Percentiles rank a stretch among this genome's conserved stretches.
Evolutionary conservation across 768 basidiomycete genomes (phyloP).

Genomic region (Trametes gibbosa): DNA sequence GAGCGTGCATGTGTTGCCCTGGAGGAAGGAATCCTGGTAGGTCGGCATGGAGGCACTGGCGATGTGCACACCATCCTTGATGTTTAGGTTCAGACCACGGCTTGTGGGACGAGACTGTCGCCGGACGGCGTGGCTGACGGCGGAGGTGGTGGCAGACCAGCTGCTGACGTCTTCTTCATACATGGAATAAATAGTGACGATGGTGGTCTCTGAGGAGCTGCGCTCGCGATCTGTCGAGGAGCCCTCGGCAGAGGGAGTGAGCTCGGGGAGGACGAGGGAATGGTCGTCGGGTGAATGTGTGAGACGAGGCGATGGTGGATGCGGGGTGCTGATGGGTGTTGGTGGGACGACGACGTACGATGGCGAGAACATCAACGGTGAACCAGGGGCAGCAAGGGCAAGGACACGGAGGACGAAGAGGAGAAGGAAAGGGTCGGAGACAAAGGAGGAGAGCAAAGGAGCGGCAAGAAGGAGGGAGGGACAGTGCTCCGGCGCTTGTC

Average conservation of each 20-base stretch:
- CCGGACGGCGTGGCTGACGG: conserved; percentile 21
- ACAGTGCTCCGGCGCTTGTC: not conserved
- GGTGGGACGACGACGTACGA: conserved; percentile 28
- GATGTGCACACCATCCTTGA: conserved; percentile 31
- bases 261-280: conserved; percentile 38
- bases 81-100: conserved; percentile 2
- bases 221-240: conserved; percentile 40
- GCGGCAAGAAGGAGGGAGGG: not conserved
- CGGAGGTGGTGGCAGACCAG: conserved; percentile 39
- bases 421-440: not conserved
- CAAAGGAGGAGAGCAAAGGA: not conserved
- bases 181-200: conserved; percentile 86
- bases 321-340: conserved; percentile 24
- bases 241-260: conserved; percentile 29
- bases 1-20: conserved; percentile 22
- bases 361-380: conserved; percentile 25
- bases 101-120: conserved; percentile 31
- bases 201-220: conserved; percentile 68
- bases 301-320: conserved; percentile 9
- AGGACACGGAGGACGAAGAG: conserved; percentile 1
- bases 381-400: not conserved
- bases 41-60: conserved; percentile 29
- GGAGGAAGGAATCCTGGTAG: conserved; percentile 34
- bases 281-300: conserved; percentile 12
- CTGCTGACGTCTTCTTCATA: conserved; percentile 63